Conservation (phyloP, 345 rosid genomes). For the Eucalyptus polyanthemos region DNA sequence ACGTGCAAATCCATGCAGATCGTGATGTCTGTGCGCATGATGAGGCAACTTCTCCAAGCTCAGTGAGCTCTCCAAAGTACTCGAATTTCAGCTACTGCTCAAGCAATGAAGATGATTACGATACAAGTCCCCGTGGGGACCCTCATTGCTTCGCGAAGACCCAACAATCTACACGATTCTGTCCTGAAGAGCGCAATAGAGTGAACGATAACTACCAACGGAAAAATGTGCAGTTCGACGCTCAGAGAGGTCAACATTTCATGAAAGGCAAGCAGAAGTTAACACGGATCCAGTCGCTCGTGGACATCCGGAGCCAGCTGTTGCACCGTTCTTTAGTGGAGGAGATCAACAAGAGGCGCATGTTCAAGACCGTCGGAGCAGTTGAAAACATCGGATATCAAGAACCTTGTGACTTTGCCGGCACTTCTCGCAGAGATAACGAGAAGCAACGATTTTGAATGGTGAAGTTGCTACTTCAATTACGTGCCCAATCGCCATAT, state of each 20-base stretch:
- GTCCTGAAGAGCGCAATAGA: conserved; percentile 11
- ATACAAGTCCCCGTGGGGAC: neutral
- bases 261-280: neutral
- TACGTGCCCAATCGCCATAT: neutral
- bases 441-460: neutral
- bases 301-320: conserved; percentile 67
- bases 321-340: conserved; percentile 68
- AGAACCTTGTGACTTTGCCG: neutral
- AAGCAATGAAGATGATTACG: conserved; percentile 25
- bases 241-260: neutral
- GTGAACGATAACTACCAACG: neutral
- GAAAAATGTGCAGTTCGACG: neutral
- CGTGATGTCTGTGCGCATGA: conserved; percentile 10
- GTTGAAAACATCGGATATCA: conserved; percentile 50
- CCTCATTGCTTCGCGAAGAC: conserved; percentile 2
- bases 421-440: neutral
- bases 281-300: conserved; percentile 32
- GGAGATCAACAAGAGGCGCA: conserved; percentile 50
- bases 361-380: conserved; percentile 57
- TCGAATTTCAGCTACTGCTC: conserved; percentile 26
- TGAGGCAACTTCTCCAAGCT: conserved; percentile 39
- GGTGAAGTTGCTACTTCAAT: neutral
- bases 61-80: conserved; percentile 30
- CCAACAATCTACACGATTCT: conserved; percentile 24
- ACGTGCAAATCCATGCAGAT: conserved; percentile 12